Evolutionary conservation across 139 green algal species (phyloP).

Genomic region (Nannochloris sp.): DNA sequence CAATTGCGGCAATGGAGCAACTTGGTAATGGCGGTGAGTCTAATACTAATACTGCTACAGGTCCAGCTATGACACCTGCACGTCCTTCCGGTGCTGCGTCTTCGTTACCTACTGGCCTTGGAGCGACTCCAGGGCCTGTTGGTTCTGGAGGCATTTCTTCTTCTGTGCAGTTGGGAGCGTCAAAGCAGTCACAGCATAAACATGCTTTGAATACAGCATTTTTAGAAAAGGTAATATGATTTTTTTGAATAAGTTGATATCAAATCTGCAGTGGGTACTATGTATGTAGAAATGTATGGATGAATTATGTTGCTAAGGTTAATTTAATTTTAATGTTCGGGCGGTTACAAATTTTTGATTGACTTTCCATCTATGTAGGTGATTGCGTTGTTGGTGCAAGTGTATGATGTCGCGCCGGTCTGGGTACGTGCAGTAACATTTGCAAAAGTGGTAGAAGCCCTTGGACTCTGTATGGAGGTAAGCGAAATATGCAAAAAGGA

Average conservation of each 20-base stretch:
- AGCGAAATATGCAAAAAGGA: not conserved
- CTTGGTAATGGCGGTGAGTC: not conserved
- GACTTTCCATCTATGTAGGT: too few relatives aligned
- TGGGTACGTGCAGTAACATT: conserved; percentile 54
- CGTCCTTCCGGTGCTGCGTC: not conserved
- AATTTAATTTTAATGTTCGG: too few relatives aligned
- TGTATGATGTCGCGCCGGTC: conserved; percentile 46
- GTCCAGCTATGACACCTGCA: not conserved
- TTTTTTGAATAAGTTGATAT: too few relatives aligned
- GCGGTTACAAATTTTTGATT: too few relatives aligned
- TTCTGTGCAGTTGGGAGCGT: not conserved
- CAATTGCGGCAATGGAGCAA: conserved; percentile 4
- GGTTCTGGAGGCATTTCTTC: conserved; percentile 2
- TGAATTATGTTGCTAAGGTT: too few relatives aligned
- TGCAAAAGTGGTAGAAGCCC: conserved; percentile 34
- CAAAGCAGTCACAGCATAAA: not conserved
- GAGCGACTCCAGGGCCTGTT: not conserved
- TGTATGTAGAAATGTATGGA: too few relatives aligned
- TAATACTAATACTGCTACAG: not conserved
- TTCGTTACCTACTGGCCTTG: not conserved
- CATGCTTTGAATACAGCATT: conserved; percentile 31
- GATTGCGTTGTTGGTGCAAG: conserved; percentile 32
- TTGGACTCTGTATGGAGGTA: conserved; percentile 65
- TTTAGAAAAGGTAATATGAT: conserved; percentile 28
- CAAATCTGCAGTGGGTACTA: too few relatives aligned